Conservation (phyloP, 371 early-diverging fungal genomes). For the Lichtheimia hyalospora region DNA sequence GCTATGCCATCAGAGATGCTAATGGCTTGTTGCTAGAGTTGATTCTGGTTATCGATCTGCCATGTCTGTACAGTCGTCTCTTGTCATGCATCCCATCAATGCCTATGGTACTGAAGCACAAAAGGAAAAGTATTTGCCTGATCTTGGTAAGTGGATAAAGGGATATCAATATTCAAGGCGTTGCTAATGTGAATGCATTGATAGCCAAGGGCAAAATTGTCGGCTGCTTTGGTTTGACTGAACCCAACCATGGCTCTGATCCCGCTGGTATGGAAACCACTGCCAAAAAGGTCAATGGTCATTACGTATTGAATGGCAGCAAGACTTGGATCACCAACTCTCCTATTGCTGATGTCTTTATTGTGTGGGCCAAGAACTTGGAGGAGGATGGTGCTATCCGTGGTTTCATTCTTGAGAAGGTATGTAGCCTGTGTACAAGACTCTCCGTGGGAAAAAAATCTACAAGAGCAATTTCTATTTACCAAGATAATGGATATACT, state of each 20-base stretch:
- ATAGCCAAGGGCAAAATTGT: conserved; percentile 87
- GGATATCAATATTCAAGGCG: neutral
- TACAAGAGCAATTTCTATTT: neutral
- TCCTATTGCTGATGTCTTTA: conserved; percentile 96
- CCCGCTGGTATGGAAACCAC: conserved; percentile 93
- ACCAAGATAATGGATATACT: neutral
- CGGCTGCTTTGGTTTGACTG: conserved; percentile 96
- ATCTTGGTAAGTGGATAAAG: conserved; percentile 62
- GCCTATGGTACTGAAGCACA: conserved; percentile 92
- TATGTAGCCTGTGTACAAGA: conserved; percentile 7
- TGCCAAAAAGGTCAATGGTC: conserved; percentile 76
- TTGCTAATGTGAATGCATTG: neutral
- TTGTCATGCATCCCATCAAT: conserved; percentile 97
- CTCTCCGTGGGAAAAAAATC: neutral
- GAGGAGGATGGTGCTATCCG: conserved; percentile 86
- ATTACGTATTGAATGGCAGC: conserved; percentile 84
- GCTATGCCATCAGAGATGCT: neutral
- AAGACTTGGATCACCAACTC: conserved; percentile 99
- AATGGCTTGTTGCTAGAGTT: conserved; percentile 51
- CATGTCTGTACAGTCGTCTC: conserved; percentile 97
- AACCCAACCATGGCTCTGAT: conserved; percentile 98
- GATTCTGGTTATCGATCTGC: conserved; percentile 97
- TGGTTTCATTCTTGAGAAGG: conserved; percentile 94
- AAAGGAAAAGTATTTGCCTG: conserved; percentile 89
- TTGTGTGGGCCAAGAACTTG: conserved; percentile 94